Base-by-base conservation (phyloP, 192 early-diverging fungal genomes). In the Martensiomyces pterosporus region DNA sequence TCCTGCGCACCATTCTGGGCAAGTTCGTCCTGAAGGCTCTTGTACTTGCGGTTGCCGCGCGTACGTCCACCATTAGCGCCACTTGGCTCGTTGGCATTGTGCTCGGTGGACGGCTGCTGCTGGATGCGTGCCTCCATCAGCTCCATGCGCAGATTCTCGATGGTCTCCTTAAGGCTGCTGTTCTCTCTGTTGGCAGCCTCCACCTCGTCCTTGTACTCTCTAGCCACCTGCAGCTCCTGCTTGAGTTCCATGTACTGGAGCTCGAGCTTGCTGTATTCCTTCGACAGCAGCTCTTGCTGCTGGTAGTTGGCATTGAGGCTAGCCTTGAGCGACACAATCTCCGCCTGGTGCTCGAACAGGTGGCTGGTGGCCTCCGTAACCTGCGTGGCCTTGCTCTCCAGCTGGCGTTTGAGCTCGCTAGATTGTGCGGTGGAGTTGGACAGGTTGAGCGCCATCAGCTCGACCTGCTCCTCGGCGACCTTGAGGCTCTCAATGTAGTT, bases 1-100 rank as follows among this genome's bases (percentile, higher is more conserved):
- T 57, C 54, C 18, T 43, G 27, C 36, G 25, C 59, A 39, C 41
- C 57, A 24, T 39, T 54, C 17, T 57, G 39, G 9, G 41, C 52
- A 9, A 75, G 60, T 32, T 75, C 71, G 10, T 75, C 71, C 17
- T 60, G 59, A 12, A 75, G 52, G 37, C 59, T 68, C 39, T 33
- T 43, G 49, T 55, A 61, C 35, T 47, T 56, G 52, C 44, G 48
- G 9, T 49, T 32, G 29, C 29, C 29, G n/a, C n/a, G 43, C 2
- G 21, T 13, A 39, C 47, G 50, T 9, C 36, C 42, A 17, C 47
- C 39, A n/a, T 13, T 33, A 7, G 23, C 34, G 0, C 33, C 49
- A 9, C 47, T 52, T 1, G 39, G 19, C 21, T 40, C 48, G 12
- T 32, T 18, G 9, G 48, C 37, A 19, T 18, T 16, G 17, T 33